Base-by-base conservation (phyloP, 345 rosid genomes). In the Brassica napus region DNA sequence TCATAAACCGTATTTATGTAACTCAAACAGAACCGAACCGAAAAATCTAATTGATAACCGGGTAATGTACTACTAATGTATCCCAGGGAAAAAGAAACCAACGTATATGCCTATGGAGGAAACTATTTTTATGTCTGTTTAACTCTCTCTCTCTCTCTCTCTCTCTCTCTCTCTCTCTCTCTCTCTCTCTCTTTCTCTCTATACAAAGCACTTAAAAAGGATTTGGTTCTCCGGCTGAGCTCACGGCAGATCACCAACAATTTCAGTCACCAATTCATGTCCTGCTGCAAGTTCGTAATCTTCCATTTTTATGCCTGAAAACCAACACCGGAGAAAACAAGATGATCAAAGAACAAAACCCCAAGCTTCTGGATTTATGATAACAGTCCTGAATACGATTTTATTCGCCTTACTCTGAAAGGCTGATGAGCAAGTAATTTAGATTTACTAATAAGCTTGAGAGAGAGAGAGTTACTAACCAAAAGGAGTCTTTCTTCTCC, bases 401-500 rank as follows among this genome's bases (percentile, higher is more conserved):
- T 35, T 58, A 62, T n/a, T 62, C 10, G 42, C 44, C 31, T 9
- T 47, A 4, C 1, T 11, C 15, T 76, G 68, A 42, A 55, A 10
- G 37, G 18, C 11, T 1, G 39, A 39, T 7, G 31, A 21, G 58
- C 71, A 32, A 57, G 58, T 67, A 11, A 57, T 58, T 15, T 55
- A 1, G 8, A 39, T 35, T 35, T 9, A 60, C 35, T 76, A 42
- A 64, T 71, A 30, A 78, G 57, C 65, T 67, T 64, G 15, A 47
- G 52, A 44, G 54, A 58, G 49, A 31, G 60, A 59, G n/a, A 14
- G 83, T 18, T 61, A 81, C 92, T 55, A 39, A 94, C 98, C 98
- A 94, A 81, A 90, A 94, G 4, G 90, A 83, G 82, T 94, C 96
- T 82, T 89, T 90, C 87, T 94, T 94, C 82, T 94, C 98, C 74